Evolutionary conservation across 768 basidiomycete species (phyloP).

Genomic region (Trichaptum fuscoviolaceum): DNA sequence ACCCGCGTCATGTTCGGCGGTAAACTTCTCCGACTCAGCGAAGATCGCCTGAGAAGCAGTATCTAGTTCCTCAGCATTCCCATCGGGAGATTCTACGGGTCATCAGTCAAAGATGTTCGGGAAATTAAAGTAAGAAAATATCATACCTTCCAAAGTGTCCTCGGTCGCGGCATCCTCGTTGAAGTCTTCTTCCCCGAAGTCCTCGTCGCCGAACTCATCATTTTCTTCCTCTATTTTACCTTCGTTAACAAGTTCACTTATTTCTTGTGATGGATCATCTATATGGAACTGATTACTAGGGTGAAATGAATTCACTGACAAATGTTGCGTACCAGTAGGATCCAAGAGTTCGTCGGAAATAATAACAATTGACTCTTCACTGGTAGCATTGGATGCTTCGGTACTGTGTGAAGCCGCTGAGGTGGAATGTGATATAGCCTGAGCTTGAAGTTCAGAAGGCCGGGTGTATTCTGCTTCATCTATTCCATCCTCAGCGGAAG

Average conservation of each 20-base stretch:
- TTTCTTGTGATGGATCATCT: background rate
- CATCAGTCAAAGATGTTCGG: background rate
- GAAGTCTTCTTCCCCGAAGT: background rate
- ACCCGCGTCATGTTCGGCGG: background rate
- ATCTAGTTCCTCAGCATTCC: background rate
- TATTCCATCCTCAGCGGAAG: background rate
- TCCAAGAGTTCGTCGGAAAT: background rate
- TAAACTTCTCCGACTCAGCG: background rate
- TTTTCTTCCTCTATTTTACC: background rate
- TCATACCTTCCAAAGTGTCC: background rate
- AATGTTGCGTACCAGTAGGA: background rate
- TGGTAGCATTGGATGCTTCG: background rate
- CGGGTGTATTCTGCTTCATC: background rate
- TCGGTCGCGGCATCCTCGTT: background rate
- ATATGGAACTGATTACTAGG: background rate
- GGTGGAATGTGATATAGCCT: background rate
- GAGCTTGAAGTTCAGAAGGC: background rate
- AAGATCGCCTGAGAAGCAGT: background rate
- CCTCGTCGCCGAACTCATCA: background rate
- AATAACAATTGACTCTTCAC: background rate
- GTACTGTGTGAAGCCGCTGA: background rate
- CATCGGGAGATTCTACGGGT: background rate
- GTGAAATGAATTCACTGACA: background rate
- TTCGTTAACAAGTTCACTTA: background rate
- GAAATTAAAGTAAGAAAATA: background rate